These are phyloP conservation scores for Colletotrichum limetticola DNA, from an alignment of 2,329 filamentous ascomycete species.

Conservation along the genomic window DNA sequence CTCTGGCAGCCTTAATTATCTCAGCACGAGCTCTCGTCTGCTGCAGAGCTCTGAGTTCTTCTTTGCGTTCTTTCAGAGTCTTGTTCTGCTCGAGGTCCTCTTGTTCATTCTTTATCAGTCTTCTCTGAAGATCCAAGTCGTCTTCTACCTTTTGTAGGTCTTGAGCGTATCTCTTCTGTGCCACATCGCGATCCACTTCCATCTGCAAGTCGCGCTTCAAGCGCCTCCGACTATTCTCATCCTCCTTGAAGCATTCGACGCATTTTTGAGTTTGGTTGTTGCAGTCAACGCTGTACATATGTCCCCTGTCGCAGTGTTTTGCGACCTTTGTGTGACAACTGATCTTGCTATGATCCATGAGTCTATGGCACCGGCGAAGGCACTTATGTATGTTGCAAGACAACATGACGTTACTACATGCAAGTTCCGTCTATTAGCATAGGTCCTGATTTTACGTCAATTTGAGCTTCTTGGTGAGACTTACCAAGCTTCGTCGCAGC, in stretches of 20 bases:
- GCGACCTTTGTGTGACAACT: constrained; percentile 49
- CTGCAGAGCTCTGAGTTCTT: constrained; percentile 57
- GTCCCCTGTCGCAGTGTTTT: constrained; percentile 61
- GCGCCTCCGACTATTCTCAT: constrained; percentile 54
- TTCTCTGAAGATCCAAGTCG: constrained; percentile 61
- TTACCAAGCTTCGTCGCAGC: constrained; percentile 73
- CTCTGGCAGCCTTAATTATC: constrained; percentile 22
- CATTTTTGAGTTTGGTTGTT: constrained; percentile 55
- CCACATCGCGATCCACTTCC: constrained; percentile 57
- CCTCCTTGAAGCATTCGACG: constrained; percentile 61
- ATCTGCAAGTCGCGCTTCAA: constrained; percentile 59
- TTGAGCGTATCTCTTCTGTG: constrained; percentile 55
- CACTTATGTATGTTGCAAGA: constrained; percentile 70
- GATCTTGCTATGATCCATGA: constrained; percentile 65
- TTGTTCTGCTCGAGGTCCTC: constrained; percentile 58
- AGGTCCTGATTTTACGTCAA: no score
- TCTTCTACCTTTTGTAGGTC: constrained; percentile 62
- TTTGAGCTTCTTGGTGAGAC: constrained; percentile 36
- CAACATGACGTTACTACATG: constrained; percentile 1
- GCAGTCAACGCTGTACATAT: constrained; percentile 61
- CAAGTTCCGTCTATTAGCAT: not conserved
- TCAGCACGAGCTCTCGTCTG: constrained; percentile 40
- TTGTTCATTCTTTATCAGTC: constrained; percentile 51
- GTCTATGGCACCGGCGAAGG: constrained; percentile 68
- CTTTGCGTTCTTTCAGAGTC: constrained; percentile 55